phyloP scores from a whole-genome alignment of 305 asterid genomes.

The Fraxinus baroniana region DNA sequence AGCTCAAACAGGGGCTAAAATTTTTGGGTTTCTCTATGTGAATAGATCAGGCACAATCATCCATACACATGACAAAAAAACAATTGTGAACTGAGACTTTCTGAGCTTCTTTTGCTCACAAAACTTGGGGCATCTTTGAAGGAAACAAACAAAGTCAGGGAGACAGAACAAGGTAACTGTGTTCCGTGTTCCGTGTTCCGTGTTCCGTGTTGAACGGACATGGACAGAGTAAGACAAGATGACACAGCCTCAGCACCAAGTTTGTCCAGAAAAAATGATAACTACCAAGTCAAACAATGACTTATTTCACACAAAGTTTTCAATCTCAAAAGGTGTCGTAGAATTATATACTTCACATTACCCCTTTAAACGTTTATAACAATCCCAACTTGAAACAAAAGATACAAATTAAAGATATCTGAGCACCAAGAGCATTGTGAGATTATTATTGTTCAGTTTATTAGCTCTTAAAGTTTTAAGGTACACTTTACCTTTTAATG shows the following conservation, averaged over 20 bases:
- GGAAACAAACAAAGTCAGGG: not conserved
- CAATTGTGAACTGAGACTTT: not conserved
- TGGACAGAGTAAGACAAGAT: not conserved
- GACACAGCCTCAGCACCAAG: not conserved
- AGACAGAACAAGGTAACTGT: not conserved
- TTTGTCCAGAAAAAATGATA: not conserved
- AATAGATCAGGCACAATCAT: too few species aligned
- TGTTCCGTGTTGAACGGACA: not conserved
- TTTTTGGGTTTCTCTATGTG: not conserved
- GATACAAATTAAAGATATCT: not conserved
- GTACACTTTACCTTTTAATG: not conserved
- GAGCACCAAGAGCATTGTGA: not conserved
- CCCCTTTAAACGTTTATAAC: not conserved
- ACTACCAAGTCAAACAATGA: not conserved
- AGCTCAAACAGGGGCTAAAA: too few species aligned
- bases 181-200: not conserved
- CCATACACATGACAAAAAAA: not conserved
- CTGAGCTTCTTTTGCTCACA: not conserved
- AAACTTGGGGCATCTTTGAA: not conserved
- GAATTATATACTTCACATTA: not conserved
- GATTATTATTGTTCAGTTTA: not conserved
- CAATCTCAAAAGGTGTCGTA: not conserved
- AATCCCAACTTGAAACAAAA: not conserved
- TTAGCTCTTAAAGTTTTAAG: not conserved
- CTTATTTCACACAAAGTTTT: not conserved